These are phyloP conservation scores for Xanthoconium separans DNA, from an alignment of 1,284 basidiomycete species.

Conservation along the genomic window DNA sequence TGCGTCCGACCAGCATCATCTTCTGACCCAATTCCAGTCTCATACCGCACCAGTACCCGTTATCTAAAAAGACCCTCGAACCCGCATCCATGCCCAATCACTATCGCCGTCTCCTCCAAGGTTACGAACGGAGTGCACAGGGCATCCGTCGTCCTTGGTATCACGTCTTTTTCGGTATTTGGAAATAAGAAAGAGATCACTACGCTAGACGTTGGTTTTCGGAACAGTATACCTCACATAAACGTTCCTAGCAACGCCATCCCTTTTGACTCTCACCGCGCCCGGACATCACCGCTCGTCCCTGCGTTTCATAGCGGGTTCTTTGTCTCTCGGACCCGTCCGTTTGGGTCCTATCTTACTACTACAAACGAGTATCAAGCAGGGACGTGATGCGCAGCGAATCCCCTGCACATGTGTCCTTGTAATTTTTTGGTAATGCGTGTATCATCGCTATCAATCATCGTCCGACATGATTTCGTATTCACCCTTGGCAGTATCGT, in stretches of 20 bases:
- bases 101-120: slow-evolving; percentile 69
- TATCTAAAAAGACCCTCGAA: slow-evolving; percentile 58
- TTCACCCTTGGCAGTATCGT: slow-evolving; percentile 53
- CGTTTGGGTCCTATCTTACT: neutral
- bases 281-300: slow-evolving; percentile 2
- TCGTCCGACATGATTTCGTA: slow-evolving; percentile 60
- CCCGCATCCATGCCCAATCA: slow-evolving; percentile 70
- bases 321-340: neutral
- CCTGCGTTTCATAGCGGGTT: neutral
- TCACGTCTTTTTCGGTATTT: slow-evolving; percentile 76
- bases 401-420: too few relatives aligned
- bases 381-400: too few relatives aligned
- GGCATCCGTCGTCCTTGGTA: slow-evolving; percentile 78
- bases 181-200: slow-evolving; percentile 38
- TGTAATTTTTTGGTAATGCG: neutral
- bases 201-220: neutral
- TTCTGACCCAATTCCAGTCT: neutral
- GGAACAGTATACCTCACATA: slow-evolving; percentile 5
- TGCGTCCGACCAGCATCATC: slow-evolving; percentile 24
- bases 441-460: slow-evolving; percentile 26
- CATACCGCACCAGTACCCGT: slow-evolving; percentile 48
- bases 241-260: neutral
- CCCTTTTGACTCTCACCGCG: neutral
- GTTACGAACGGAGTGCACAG: slow-evolving; percentile 66
- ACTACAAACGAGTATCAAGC: too few relatives aligned